phyloP scores from a whole-genome alignment of 345 rosid genomes.

The Ceriops decandra region DNA sequence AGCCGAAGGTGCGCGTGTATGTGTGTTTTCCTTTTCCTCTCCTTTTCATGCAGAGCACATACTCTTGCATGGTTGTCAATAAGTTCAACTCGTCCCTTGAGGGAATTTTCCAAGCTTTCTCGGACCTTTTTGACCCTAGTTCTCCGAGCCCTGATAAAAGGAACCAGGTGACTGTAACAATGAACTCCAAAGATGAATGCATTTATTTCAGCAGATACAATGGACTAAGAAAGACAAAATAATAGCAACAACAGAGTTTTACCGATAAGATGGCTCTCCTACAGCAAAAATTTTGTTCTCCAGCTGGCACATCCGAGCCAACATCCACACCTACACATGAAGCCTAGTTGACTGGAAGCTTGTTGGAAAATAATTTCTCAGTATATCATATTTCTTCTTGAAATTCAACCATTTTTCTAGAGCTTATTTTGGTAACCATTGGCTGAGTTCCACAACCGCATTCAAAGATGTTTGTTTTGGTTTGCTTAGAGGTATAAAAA shows the following conservation, averaged over 20 bases:
- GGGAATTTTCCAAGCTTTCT: conserved; percentile 74
- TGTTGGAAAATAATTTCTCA: no score
- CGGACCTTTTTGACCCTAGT: conserved; percentile 71
- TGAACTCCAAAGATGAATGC: not conserved
- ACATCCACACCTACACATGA: conserved; percentile 73
- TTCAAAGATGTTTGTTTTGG: no score
- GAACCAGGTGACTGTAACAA: not conserved
- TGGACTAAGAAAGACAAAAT: not conserved
- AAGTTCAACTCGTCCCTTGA: conserved; percentile 73
- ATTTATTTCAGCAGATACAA: not conserved
- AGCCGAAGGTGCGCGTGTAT: not conserved
- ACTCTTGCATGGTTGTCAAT: conserved; percentile 93
- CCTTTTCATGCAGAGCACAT: conserved; percentile 23
- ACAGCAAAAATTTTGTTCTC: conserved; percentile 95
- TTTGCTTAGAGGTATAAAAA: no score
- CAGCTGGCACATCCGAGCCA: conserved; percentile 92
- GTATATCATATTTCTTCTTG: no score
- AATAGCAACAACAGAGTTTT: conserved; percentile 21
- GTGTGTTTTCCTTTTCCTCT: not conserved
- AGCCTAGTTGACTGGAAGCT: conserved; percentile 10
- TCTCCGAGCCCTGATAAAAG: conserved; percentile 60
- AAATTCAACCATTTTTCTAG: no score
- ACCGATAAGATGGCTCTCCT: conserved; percentile 96
- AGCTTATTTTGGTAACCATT: no score
- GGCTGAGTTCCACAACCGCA: no score